Conservation (phyloP, 163 green algal genomes). For the Chloromonas sp. region DNA sequence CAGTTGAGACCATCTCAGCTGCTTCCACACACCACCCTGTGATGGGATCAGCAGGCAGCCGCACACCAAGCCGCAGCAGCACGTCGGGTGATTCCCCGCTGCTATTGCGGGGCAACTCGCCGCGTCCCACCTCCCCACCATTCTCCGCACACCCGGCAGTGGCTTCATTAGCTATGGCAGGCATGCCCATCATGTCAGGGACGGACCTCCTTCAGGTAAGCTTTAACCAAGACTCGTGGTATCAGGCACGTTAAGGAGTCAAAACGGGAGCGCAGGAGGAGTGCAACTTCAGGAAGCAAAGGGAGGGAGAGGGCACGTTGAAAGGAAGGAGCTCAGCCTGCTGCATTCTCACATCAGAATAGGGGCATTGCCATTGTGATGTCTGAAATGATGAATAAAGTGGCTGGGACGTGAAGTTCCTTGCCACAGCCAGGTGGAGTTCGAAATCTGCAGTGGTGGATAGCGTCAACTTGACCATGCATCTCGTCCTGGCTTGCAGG, state of each 20-base stretch:
- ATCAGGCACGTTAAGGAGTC: neutral
- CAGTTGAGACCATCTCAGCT: neutral
- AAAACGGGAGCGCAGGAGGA: neutral
- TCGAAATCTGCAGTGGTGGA: neutral
- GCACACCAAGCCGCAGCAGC: neutral
- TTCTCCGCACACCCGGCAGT: constrained; percentile 9
- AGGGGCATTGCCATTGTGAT: too few species aligned
- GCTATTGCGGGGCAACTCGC: neutral
- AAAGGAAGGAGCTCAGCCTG: neutral
- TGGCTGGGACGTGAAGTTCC: neutral
- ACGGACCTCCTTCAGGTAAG: constrained; percentile 2
- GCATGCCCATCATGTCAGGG: constrained; percentile 1
- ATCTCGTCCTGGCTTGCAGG: neutral
- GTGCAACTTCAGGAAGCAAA: neutral
- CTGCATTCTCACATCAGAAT: too few species aligned
- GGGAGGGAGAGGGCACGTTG: neutral
- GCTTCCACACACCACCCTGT: neutral
- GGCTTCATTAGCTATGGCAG: neutral
- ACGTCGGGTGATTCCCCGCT: neutral
- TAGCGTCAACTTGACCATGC: neutral
- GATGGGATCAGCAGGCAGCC: neutral
- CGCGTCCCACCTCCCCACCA: neutral
- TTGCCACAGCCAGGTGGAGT: neutral
- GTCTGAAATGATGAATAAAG: too few species aligned
- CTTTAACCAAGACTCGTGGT: neutral